Evolutionary conservation across 2,329 filamentous ascomycete species (phyloP).

Genomic region (Emericellopsis cladophorae): DNA sequence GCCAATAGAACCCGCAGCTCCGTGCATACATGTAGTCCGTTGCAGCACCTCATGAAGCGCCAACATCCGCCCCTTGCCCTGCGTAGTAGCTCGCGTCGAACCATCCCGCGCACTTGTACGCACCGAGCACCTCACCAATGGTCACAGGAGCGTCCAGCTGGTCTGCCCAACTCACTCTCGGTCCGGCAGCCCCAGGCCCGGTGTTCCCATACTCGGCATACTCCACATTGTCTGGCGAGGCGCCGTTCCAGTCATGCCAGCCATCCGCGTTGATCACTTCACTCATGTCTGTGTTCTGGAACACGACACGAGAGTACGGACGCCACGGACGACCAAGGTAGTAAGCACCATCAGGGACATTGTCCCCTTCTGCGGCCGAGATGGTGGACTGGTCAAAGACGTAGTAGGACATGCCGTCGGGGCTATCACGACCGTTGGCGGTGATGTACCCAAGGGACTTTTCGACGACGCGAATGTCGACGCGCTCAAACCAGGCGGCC

Average conservation of each 20-base stretch:
- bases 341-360: constrained; percentile 22
- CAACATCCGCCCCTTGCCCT: constrained; percentile 1
- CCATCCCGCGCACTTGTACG: constrained; percentile 1
- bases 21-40: no score
- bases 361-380: constrained; percentile 22
- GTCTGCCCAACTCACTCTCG: constrained; percentile 29
- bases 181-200: constrained; percentile 40
- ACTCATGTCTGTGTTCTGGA: constrained; percentile 34
- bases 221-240: constrained; percentile 36
- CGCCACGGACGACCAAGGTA: constrained; percentile 37
- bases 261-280: constrained; percentile 45
- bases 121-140: constrained; percentile 14
- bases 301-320: constrained; percentile 31
- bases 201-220: constrained; percentile 49
- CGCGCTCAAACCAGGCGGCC: constrained; percentile 28
- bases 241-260: constrained; percentile 42
- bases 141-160: constrained; percentile 20
- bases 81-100: constrained; percentile 2
- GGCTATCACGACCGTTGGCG: constrained; percentile 26
- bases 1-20: no score
- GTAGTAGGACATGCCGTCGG: constrained; percentile 24
- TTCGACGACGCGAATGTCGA: constrained; percentile 23
- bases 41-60: neutral
- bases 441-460: constrained; percentile 21
- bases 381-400: constrained; percentile 32